Evolutionary conservation across 192 early-diverging fungal genomes (phyloP), one percentile per base, ranked within the genome.

Genomic region (Allomyces macrogynus): DNA sequence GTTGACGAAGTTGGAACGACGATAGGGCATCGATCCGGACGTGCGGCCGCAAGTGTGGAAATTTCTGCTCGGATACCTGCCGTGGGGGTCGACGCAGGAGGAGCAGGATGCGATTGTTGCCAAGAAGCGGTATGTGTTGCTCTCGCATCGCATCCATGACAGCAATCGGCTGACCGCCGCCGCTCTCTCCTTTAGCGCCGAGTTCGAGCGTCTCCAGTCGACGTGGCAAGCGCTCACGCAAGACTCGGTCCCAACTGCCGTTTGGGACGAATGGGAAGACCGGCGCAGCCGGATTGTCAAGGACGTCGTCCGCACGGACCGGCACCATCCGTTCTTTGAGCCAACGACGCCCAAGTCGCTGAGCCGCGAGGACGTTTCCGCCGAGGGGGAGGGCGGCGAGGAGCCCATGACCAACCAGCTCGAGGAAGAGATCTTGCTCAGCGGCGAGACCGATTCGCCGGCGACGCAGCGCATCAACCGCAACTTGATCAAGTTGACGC

Each of bases 261-360:
- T 20, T 4, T 57, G 49, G 49, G 49, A 57, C 16, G 20, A 14
- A 10, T 57, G 49, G 49, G 12, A 57, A 3, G 49, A 57, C 49
- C 20, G 49, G 49, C 49, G 49, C 16, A 14, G 20, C 49, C 49
- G 49, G 20, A 57, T 57, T n/a, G 49, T 57, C 49, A 99, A 97
- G 75, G 96, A 99, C 69, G 94, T 97, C 1, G 81, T 95, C 65
- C 86, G 96, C 23, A 99, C 96, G 4, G 96, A 99, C 73, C 73
- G 93, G 24, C 88, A 80, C 0, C 79, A 92, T 3, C 80, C 87
- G 0, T 85, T 92, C 71, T 97, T 89, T 79, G 80, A 81, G 10
- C 78, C 74, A n/a, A 64, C 24, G 18, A 25, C 24, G 22, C 23
- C 25, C 42, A 62, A 4, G 25, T 57, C 24, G 12, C 5, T n/a